These are phyloP conservation scores for Fraxinus albicans DNA, from an alignment of 305 asterid genomes.

Conservation along the genomic window DNA sequence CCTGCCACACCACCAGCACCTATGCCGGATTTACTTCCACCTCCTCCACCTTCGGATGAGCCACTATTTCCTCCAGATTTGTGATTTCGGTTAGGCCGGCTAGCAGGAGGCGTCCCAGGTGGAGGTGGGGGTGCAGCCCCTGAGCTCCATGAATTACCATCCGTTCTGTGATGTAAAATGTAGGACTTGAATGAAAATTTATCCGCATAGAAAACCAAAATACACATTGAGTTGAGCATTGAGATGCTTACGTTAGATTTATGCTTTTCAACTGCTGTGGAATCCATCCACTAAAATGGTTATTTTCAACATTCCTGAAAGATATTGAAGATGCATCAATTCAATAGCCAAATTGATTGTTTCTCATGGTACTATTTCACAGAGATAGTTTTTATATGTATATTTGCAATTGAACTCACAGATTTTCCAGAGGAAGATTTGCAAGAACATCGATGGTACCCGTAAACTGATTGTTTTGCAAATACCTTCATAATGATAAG, in stretches of 20 bases:
- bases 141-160: slow-evolving; percentile 61
- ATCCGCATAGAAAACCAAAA: neutral
- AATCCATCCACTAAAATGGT: slow-evolving; percentile 83
- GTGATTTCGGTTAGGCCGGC: slow-evolving; percentile 42
- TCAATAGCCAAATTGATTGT: neutral
- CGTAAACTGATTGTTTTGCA: slow-evolving; percentile 82
- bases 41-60: slow-evolving; percentile 38
- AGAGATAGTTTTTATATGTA: neutral
- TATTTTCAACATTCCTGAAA: slow-evolving; percentile 79
- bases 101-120: slow-evolving; percentile 86
- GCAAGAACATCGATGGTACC: slow-evolving; percentile 79
- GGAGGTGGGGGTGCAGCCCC: slow-evolving; percentile 98
- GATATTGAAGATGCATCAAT: neutral
- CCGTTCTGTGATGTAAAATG: slow-evolving; percentile 43
- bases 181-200: slow-evolving; percentile 8
- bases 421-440: slow-evolving; percentile 66
- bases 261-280: slow-evolving; percentile 73
- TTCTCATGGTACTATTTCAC: neutral
- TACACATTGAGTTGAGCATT: neutral
- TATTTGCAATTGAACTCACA: slow-evolving; percentile 45
- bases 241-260: slow-evolving; percentile 63
- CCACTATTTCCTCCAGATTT: slow-evolving; percentile 42
- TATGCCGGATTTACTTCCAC: slow-evolving; percentile 57
- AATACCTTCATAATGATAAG: slow-evolving; percentile 49
- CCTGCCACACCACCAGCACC: slow-evolving; percentile 91